These are phyloP conservation scores for Jacaranda copaia DNA, from an alignment of 257 asterid genomes.

Conservation along the genomic window DNA sequence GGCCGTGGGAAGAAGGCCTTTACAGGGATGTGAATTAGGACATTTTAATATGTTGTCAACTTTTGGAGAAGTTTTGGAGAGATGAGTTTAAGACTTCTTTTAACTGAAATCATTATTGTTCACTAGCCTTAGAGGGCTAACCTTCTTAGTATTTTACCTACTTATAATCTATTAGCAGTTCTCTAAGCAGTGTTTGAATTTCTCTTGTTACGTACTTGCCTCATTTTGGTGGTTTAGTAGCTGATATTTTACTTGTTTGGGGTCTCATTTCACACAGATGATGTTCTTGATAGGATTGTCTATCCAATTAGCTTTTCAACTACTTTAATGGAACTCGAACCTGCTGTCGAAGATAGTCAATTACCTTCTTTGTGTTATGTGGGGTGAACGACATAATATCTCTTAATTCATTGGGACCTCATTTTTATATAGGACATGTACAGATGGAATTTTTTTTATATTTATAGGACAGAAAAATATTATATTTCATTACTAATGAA, in stretches of 20 bases:
- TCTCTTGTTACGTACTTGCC: neutral
- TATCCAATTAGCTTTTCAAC: too few relatives aligned
- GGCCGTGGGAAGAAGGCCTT: constrained; percentile 49
- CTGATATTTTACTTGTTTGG: neutral
- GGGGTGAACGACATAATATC: too few relatives aligned
- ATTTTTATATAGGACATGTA: too few relatives aligned
- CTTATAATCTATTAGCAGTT: neutral
- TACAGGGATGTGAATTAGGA: constrained; percentile 34
- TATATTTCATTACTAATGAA: too few relatives aligned
- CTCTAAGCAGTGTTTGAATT: neutral
- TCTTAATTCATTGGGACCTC: too few relatives aligned
- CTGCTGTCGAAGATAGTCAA: too few relatives aligned
- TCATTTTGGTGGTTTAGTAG: neutral
- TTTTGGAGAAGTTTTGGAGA: constrained; percentile 21
- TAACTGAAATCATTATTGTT: constrained; percentile 5
- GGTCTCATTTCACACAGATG: too few relatives aligned
- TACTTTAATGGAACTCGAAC: too few relatives aligned
- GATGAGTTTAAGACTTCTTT: neutral
- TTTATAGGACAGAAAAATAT: too few relatives aligned
- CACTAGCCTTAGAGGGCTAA: neutral
- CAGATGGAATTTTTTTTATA: too few relatives aligned
- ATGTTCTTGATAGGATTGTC: too few relatives aligned
- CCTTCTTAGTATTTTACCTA: neutral
- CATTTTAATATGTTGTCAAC: neutral
- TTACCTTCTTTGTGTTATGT: too few relatives aligned